Percentiles rank a stretch among this genome's conserved stretches.
Conservation (phyloP, 768 basidiomycete genomes). For the Rhodotorula taiwanensis region DNA sequence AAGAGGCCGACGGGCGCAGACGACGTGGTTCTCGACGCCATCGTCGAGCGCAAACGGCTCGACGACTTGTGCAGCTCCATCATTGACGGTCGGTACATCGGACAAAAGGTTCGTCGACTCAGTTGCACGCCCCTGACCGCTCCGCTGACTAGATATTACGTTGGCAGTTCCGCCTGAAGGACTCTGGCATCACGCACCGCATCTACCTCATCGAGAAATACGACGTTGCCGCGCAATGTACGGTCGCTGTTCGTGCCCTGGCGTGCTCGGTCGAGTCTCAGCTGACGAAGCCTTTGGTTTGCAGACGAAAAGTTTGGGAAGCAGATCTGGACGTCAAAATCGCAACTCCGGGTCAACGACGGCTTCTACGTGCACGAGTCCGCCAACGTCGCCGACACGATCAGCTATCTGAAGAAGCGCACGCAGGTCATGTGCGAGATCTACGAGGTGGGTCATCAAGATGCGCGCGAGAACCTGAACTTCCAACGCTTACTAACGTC, state of each 20-base stretch:
- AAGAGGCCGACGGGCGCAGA: constrained; percentile 39
- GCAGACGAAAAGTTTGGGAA: constrained; percentile 39
- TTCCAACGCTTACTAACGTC: too few relatives aligned
- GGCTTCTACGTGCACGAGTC: constrained; percentile 47
- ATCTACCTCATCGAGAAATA: constrained; percentile 48
- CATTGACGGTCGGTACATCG: constrained; percentile 45
- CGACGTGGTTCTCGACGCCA: constrained; percentile 49
- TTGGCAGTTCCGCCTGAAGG: constrained; percentile 44
- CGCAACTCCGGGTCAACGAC: constrained; percentile 46
- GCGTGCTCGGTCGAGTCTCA: background rate
- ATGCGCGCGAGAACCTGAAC: background rate
- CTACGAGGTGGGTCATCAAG: constrained; percentile 26
- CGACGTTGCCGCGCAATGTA: constrained; percentile 19
- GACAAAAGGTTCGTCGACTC: constrained; percentile 48
- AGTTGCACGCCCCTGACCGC: background rate
- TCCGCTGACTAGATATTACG: background rate
- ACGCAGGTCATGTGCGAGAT: constrained; percentile 43
- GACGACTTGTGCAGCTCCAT: constrained; percentile 48
- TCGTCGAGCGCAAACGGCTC: constrained; percentile 48
- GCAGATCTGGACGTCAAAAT: constrained; percentile 46
- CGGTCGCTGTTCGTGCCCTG: background rate
- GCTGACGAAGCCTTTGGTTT: background rate
- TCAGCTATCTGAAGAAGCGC: constrained; percentile 45
- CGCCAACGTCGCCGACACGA: constrained; percentile 43
- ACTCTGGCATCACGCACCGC: constrained; percentile 45